Evolutionary conservation across 1,284 basidiomycete genomes (phyloP).

Genomic region (Fomitopsis palustris): DNA sequence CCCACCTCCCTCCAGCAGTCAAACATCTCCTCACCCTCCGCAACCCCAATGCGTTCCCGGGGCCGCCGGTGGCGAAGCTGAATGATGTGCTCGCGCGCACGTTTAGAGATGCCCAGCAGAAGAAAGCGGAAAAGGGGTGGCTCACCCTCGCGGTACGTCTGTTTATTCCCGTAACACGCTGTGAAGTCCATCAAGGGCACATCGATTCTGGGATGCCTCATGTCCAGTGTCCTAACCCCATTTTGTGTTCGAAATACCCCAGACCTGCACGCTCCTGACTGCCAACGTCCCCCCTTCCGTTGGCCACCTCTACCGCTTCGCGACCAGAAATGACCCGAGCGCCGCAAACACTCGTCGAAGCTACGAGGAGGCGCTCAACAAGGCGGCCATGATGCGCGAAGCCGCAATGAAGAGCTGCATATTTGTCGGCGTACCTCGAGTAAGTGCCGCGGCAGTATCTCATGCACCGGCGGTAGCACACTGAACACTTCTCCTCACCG

Average conservation of each 20-base stretch:
- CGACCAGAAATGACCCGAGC: conserved; percentile 49
- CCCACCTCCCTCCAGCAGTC: conserved; percentile 46
- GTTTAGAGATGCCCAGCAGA: conserved; percentile 56
- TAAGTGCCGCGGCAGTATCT: conserved; percentile 59
- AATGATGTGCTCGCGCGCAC: conserved; percentile 56
- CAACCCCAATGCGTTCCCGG: conserved; percentile 57
- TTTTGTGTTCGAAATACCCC: conserved; percentile 1
- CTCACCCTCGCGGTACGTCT: conserved; percentile 70
- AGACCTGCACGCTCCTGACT: conserved; percentile 84
- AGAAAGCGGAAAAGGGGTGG: conserved; percentile 77
- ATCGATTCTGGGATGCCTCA: background rate
- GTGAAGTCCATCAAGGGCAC: background rate
- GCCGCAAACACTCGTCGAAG: conserved; percentile 40
- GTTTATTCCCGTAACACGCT: background rate
- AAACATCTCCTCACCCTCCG: conserved; percentile 74
- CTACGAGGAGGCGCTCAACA: conserved; percentile 54
- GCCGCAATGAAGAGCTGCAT: conserved; percentile 91
- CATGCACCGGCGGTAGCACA: background rate
- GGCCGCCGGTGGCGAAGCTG: conserved; percentile 54
- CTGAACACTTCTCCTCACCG: background rate
- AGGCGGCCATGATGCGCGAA: conserved; percentile 88
- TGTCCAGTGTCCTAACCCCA: conserved; percentile 3
- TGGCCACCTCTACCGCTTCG: conserved; percentile 77
- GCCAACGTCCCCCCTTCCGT: conserved; percentile 80
- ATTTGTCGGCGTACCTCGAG: conserved; percentile 89